phyloP scores from a whole-genome alignment of 2,329 filamentous ascomycete species.

The Pseudogymnoascus sp. region DNA sequence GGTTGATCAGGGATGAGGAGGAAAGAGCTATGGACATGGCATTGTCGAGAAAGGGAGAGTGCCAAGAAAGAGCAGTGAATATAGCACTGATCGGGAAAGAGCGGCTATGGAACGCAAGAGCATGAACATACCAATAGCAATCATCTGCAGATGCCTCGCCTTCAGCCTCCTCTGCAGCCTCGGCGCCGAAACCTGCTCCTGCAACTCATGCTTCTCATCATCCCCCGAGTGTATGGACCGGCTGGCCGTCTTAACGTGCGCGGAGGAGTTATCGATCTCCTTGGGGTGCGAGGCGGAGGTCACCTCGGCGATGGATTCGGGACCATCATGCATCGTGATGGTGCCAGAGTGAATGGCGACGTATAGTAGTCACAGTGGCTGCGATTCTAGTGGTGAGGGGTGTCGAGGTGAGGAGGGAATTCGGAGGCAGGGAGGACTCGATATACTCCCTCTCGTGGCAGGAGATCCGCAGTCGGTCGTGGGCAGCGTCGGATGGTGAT shows the following conservation, averaged over 20 bases:
- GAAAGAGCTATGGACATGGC: neutral
- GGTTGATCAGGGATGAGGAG: neutral
- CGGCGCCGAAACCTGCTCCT: constrained; percentile 9
- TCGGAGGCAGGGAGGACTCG: neutral
- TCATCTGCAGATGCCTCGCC: constrained; percentile 58
- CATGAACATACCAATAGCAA: constrained; percentile 42
- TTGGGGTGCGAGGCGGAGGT: neutral
- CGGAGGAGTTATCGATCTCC: neutral
- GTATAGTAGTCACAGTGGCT: neutral
- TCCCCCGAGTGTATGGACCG: constrained; percentile 11
- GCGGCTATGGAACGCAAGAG: neutral
- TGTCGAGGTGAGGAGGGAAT: neutral
- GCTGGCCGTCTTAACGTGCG: neutral
- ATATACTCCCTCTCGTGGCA: neutral
- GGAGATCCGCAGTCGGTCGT: neutral
- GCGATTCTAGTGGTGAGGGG: neutral
- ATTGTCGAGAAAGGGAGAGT: neutral
- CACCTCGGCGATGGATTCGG: neutral
- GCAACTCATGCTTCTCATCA: constrained; percentile 23
- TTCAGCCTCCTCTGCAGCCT: constrained; percentile 35
- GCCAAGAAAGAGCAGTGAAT: neutral
- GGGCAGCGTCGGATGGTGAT: neutral
- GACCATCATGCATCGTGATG: neutral
- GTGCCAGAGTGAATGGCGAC: neutral
- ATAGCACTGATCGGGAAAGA: neutral